Evolutionary conservation across 768 basidiomycete genomes (phyloP).

Genomic region (Candolleomyces eurysporus): DNA sequence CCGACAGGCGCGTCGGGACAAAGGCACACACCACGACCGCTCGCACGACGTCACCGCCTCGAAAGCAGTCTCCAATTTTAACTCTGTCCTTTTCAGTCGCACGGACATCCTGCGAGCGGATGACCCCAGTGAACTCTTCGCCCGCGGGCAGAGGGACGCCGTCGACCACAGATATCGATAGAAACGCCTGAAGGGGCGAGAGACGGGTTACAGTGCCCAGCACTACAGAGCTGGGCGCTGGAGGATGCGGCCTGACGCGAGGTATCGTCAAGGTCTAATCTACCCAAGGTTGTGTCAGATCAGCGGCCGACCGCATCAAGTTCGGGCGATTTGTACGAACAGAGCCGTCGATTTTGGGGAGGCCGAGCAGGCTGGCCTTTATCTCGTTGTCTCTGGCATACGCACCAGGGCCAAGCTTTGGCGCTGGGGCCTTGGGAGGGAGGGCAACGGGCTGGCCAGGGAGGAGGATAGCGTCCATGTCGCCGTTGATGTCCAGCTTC

Average conservation of each 20-base stretch:
- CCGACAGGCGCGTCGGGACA: neutral
- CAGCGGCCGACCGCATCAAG: conserved; percentile 14
- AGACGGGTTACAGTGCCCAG: conserved; percentile 82
- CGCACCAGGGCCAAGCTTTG: conserved; percentile 62
- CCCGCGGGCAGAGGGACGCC: conserved; percentile 77
- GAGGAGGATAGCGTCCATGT: conserved; percentile 38
- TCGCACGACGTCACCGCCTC: conserved; percentile 87
- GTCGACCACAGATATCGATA: conserved; percentile 86
- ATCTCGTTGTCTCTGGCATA: conserved; percentile 63
- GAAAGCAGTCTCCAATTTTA: conserved; percentile 87
- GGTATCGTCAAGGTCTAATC: conserved; percentile 60
- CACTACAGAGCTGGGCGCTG: conserved; percentile 70
- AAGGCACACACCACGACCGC: conserved; percentile 70
- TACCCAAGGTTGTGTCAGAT: conserved; percentile 11
- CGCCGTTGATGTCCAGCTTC: conserved; percentile 12
- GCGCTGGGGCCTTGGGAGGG: conserved; percentile 48
- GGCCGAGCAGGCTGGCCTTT: conserved; percentile 71
- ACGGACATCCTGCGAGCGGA: conserved; percentile 84
- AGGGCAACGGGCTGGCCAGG: conserved; percentile 77
- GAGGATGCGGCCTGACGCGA: conserved; percentile 70
- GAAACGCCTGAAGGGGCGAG: conserved; percentile 77
- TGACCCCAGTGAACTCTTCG: conserved; percentile 88
- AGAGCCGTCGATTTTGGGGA: conserved; percentile 58
- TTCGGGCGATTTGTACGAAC: conserved; percentile 46
- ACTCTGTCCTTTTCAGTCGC: conserved; percentile 89